Percentiles rank a stretch among this genome's conserved stretches.
Conservation (phyloP, 2,329 filamentous ascomycete genomes). For the Cryoendolithus antarcticus region DNA sequence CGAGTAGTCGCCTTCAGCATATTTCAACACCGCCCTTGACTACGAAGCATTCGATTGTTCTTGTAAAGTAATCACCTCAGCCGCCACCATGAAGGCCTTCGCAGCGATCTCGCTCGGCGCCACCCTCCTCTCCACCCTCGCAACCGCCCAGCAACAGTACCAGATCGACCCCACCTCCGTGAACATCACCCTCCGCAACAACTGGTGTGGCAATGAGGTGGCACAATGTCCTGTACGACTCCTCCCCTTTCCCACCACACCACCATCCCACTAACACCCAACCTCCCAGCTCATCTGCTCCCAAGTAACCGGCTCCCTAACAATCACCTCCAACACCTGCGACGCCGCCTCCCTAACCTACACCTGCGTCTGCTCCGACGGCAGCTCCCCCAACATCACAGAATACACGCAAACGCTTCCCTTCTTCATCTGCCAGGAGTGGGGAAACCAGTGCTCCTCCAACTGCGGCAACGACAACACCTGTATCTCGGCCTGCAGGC, state of each 20-base stretch:
- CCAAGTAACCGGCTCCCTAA: slow-evolving; percentile 37
- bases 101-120: slow-evolving; percentile 37
- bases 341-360: slow-evolving; percentile 55
- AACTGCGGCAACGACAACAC: slow-evolving; percentile 43
- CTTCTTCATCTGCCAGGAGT: slow-evolving; percentile 63
- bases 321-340: slow-evolving; percentile 50
- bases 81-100: slow-evolving; percentile 31
- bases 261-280: not conserved
- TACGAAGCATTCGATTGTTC: no score
- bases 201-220: slow-evolving; percentile 54
- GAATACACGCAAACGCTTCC: slow-evolving; percentile 69
- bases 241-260: not conserved
- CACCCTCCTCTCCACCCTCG: slow-evolving; percentile 39
- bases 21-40: no score
- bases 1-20: no score
- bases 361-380: slow-evolving; percentile 58
- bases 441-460: slow-evolving; percentile 48
- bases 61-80: not conserved
- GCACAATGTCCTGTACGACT: slow-evolving; percentile 47
- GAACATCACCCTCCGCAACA: slow-evolving; percentile 24
- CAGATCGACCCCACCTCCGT: slow-evolving; percentile 54
- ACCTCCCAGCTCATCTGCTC: slow-evolving; percentile 44
- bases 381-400: slow-evolving; percentile 55
- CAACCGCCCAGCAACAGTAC: slow-evolving; percentile 41
- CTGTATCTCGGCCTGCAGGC: slow-evolving; percentile 50